Evolutionary conservation across 345 rosid species (phyloP), one percentile per base, ranked within the genome.

Genomic region (Mercurialis annua): DNA sequence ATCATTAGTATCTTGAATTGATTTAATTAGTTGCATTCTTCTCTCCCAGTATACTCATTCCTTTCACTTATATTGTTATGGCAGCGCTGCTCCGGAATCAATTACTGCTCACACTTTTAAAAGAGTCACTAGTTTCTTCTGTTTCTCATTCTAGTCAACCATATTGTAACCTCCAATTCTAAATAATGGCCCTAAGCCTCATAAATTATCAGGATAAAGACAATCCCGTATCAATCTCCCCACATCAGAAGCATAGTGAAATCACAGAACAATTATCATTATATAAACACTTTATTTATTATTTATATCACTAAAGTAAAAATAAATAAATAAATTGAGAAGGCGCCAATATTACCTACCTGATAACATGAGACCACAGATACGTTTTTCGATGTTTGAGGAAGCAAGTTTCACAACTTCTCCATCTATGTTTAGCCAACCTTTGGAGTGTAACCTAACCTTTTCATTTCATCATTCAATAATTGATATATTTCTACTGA

Each of bases 381-480:
- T 20, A 60, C 34, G 64, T 42, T 20, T 53, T 42, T 26, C 51
- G 42, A 44, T 17, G 12, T 23, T 58, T 18, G 33, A 29, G 36
- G 64, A 71, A 67, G 50, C 43, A 40, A 53, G 50, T 46, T 59
- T 65, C 50, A 62, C 49, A 51, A 21, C 51, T 23, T 61, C 52
- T 61, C 53, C 21, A 67, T 44, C 47, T 56, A 63, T 8, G 23
- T 5, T 62, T 52, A 52, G 67, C 78, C 67, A 40, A 67, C 59
- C 53, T 75, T 80, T 8, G 87, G 87, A 62, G 75, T 75, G 66
- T 73, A 83, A n/a, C 82, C 85, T 84, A 85, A 90, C 78, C 76
- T 81, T 72, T 71, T 81, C 90, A 83, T 86, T 75, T 88, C 93
- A 57, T 83, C 83, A 61, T 73, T 81, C 73, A 92, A 78, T 59